A percentile compares a stretch with the other conserved stretches of the same genome.
These are phyloP conservation scores for Calonectria pauciramosa DNA, from an alignment of 2,329 filamentous ascomycete species.

Conservation along the genomic window DNA sequence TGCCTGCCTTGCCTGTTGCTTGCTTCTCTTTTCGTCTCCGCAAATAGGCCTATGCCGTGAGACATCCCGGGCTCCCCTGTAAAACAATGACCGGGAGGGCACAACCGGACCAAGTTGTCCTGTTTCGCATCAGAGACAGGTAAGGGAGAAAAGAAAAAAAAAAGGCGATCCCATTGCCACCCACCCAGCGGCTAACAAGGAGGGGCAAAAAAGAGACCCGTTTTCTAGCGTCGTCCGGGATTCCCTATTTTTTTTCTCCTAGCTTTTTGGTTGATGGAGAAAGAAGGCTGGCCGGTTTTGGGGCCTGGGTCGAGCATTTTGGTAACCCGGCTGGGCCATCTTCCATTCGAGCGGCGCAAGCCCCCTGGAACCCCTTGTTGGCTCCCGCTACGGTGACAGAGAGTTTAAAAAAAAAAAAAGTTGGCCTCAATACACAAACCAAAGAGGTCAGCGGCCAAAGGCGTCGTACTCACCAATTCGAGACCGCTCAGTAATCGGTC, in stretches of 20 bases:
- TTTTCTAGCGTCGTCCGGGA: conserved; percentile 43
- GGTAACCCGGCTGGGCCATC: conserved; percentile 7
- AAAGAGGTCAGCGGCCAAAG: neutral
- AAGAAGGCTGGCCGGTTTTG: neutral
- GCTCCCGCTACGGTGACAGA: neutral
- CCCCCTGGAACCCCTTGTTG: neutral
- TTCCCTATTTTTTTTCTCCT: conserved; percentile 29
- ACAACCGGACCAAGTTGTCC: conserved; percentile 14
- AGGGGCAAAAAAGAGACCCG: conserved; percentile 28
- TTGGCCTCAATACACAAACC: neutral
- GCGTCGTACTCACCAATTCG: neutral
- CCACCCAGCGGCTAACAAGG: conserved; percentile 12
- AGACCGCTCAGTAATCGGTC: neutral
- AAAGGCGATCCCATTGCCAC: conserved; percentile 35
- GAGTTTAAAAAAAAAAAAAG: neutral
- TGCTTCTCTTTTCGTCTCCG: neutral
- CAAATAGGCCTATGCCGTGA: neutral
- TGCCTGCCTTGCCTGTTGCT: neutral
- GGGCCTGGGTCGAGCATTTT: neutral
- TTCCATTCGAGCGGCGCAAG: conserved; percentile 20
- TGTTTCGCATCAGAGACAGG: neutral
- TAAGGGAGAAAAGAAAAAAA: neutral
- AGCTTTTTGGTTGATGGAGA: conserved; percentile 4
- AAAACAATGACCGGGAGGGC: neutral
- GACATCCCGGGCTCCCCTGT: conserved; percentile 16